Evolutionary conservation across 1,284 basidiomycete genomes (phyloP), one percentile per base, ranked within the genome.

Genomic region (Tylopilus sp.): DNA sequence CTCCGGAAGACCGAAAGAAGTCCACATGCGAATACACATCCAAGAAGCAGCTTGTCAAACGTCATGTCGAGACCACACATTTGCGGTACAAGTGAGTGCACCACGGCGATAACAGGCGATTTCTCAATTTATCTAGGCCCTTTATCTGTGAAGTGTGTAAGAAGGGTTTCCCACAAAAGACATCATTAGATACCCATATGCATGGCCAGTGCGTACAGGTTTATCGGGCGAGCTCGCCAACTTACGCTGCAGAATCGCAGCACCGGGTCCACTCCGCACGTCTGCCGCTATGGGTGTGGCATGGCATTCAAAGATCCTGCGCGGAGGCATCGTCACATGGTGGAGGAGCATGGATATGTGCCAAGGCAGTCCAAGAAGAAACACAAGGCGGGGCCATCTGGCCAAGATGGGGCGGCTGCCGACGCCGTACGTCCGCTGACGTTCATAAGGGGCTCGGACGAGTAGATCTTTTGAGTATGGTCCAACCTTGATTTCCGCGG

Each of bases 1-100:
- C 67, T 10, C 52, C 63, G n/a, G 67, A 70, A 41, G 68, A 67
- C 26, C 60, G 59, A 43, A 68, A 64, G 44, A 61, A 61, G 35
- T 55, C 59, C 37, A 62, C 52, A 34, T 85, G 84, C 59, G 66
- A 69, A 15, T 86, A 84, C 55, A 65, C 60, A 23, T 74, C 75
- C 18, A 81, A 82, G 59, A 83, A 81, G 60, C 83, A 84, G 61
- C 71, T 83, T 31, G 78, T 86, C 51, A 84, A 84, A 60, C 74
- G 84, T 26, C 84, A 86, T 61, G 73, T 86, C 47, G 76, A 82
- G 62, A 78, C 77, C 12, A 78, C 75, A 25, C 84, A 86, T 60
- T 61, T 86, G 39, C 72, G 75, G 45, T 74, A 78, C 57, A 82
- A 78, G 84, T 81, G 52, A 53, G 78, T 66, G 31, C 44, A 46